Percentiles rank a stretch among this genome's conserved stretches.
Evolutionary conservation across 78 protist species (phyloP).

Genomic region (Kipferlia bialata): DNA sequence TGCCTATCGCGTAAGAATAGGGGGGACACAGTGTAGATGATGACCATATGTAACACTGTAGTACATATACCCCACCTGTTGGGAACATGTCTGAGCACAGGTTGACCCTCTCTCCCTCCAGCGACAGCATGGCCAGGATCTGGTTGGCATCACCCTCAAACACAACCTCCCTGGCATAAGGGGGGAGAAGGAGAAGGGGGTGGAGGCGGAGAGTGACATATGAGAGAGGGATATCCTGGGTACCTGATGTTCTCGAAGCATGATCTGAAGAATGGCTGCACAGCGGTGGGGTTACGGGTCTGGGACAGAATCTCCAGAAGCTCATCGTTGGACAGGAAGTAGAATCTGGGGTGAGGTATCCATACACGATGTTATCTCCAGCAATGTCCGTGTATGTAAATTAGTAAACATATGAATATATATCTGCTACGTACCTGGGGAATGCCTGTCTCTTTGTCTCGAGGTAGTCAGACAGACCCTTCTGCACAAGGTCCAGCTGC

Average conservation of each 20-base stretch:
- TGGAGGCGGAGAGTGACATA: no score
- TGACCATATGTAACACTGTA: background rate
- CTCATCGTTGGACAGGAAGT: conserved; percentile 76
- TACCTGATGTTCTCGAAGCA: conserved; percentile 11
- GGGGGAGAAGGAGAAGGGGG: no score
- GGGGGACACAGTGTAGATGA: background rate
- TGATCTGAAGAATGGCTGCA: conserved; percentile 10
- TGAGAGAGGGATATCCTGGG: conserved; percentile 3
- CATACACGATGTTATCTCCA: no score
- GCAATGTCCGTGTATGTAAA: no score
- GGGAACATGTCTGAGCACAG: conserved; percentile 38
- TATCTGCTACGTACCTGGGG: no score
- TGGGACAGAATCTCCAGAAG: conserved; percentile 57
- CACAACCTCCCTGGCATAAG: background rate
- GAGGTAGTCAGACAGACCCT: conserved; percentile 61
- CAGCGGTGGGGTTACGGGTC: conserved; percentile 23
- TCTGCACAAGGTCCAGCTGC: conserved; percentile 56
- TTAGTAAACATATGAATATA: no score
- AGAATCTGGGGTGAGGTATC: no score
- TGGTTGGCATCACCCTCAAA: conserved; percentile 23
- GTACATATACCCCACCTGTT: no score
- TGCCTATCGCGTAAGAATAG: background rate
- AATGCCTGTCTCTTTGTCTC: conserved; percentile 66
- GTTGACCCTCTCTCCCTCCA: conserved; percentile 41
- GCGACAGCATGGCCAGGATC: conserved; percentile 42